Evolutionary conservation across 768 basidiomycete genomes (phyloP).

Genomic region (Leccinum truebloodii): DNA sequence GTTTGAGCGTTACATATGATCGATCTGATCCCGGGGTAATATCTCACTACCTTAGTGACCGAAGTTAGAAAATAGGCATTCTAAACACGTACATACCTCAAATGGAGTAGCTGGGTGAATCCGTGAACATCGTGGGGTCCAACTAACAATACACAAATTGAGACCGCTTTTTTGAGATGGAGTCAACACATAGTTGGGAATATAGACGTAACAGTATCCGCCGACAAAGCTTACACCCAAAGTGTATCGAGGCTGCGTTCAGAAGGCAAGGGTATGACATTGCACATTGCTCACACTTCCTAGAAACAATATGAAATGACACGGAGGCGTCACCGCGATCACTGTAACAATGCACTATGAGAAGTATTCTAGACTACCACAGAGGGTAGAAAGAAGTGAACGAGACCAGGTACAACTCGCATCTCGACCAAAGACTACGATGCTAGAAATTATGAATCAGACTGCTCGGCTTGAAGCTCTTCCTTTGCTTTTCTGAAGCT

Average conservation of each 20-base stretch:
- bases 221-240: neutral
- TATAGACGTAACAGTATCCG: neutral
- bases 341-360: constrained; percentile 14
- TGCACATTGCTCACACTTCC: neutral
- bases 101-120: too few relatives aligned
- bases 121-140: too few relatives aligned
- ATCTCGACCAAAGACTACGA: neutral
- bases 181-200: too few relatives aligned
- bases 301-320: constrained; percentile 7
- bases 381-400: constrained; percentile 2
- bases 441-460: constrained; percentile 12
- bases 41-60: too few relatives aligned
- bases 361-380: constrained; percentile 6
- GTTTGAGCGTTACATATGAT: too few relatives aligned
- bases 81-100: too few relatives aligned
- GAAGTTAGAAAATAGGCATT: too few relatives aligned
- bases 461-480: constrained; percentile 7
- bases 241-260: neutral
- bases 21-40: too few relatives aligned
- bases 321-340: neutral
- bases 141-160: too few relatives aligned
- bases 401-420: constrained; percentile 4
- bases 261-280: constrained; percentile 6
- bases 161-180: too few relatives aligned
- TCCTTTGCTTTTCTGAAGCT: constrained; percentile 16